These are phyloP conservation scores for Phenoliferia sp. DNA, from an alignment of 1,284 basidiomycete genomes.

Conservation along the genomic window DNA sequence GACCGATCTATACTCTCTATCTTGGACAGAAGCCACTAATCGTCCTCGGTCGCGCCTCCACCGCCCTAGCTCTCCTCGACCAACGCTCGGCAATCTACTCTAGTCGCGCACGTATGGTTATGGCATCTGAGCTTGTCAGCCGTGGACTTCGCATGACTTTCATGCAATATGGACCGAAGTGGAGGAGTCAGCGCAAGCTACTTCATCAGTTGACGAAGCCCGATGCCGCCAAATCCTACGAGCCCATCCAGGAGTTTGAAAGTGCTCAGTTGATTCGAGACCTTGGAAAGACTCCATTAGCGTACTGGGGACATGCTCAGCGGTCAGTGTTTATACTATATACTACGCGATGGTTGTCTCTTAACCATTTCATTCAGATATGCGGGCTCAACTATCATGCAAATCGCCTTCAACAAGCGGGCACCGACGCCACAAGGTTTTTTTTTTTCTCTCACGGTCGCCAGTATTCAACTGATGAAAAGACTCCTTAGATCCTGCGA, in stretches of 20 bases:
- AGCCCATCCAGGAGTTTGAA: constrained; percentile 52
- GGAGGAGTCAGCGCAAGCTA: constrained; percentile 54
- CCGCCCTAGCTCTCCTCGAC: constrained; percentile 39
- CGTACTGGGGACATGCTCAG: constrained; percentile 39
- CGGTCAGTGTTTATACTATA: constrained; percentile 1
- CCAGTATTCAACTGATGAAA: not conserved
- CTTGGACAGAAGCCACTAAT: constrained; percentile 32
- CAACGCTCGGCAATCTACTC: constrained; percentile 37
- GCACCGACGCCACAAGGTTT: constrained; percentile 32
- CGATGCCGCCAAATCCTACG: constrained; percentile 48
- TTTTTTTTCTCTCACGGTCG: not conserved
- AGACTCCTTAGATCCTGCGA: not conserved
- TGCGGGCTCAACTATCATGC: constrained; percentile 39
- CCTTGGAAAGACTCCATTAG: constrained; percentile 43
- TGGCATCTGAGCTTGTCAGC: constrained; percentile 37
- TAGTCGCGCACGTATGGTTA: constrained; percentile 36
- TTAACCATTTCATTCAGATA: constrained; percentile 22
- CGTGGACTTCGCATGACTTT: constrained; percentile 37
- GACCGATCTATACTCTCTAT: constrained; percentile 37
- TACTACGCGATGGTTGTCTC: not conserved
- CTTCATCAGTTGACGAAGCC: constrained; percentile 44
- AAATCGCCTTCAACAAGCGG: constrained; percentile 38
- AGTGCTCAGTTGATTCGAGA: constrained; percentile 50
- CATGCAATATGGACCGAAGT: constrained; percentile 47
- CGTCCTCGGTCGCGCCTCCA: constrained; percentile 31